Evolutionary conservation across 2,329 filamentous ascomycete genomes (phyloP), one percentile per base, ranked within the genome.

Genomic region (Neodidymelliopsis sp.): DNA sequence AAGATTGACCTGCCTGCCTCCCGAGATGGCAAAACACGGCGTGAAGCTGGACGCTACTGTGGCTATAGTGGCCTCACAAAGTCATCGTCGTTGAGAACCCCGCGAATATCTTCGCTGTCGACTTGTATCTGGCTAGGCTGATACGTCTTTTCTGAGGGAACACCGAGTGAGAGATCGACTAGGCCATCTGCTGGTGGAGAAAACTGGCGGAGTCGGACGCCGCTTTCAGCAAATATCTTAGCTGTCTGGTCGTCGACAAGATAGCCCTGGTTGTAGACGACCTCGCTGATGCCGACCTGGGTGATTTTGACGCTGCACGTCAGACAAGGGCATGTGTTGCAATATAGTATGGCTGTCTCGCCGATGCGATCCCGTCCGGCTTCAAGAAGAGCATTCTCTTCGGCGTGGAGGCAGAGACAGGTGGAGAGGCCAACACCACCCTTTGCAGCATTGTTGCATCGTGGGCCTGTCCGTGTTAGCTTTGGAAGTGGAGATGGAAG

Each of bases 251-350:
- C 83, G 67, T 99, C 94, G 88, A 99, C 97, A 70, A 93, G 93
- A 71, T 99, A 99, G 19, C 89, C 86, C 69, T 95, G 88, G 58
- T 86, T 92, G 66, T 96, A 99, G 11, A 99, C 92, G 11, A 99
- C 94, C 78, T 99, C 94, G 30, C 84, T 85, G 59, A 99, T 96
- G 13, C 94, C 94, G 6, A 97, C 91, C 76, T 99, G 94, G 16
- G 91, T 90, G 66, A 99, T 97, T 78, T 99, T 99, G 78, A 99
- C 96, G 65, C 91, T 96, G 74, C 94, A 99, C 2, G 94, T 99
- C 72, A 99, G 79, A 71, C 94, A 99, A 4, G 94, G 94, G 73
- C 94, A 99, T 0, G 92, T 97, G 70, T 97, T 90, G 74, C 92
- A 97, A 75, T 97, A 99, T 19, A 99, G 77, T 38, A 91, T 89